Percentiles rank a stretch among this genome's conserved stretches.
Evolutionary conservation across 495 filamentous ascomycete genomes (phyloP).

Genomic region (Apodospora peruviana): DNA sequence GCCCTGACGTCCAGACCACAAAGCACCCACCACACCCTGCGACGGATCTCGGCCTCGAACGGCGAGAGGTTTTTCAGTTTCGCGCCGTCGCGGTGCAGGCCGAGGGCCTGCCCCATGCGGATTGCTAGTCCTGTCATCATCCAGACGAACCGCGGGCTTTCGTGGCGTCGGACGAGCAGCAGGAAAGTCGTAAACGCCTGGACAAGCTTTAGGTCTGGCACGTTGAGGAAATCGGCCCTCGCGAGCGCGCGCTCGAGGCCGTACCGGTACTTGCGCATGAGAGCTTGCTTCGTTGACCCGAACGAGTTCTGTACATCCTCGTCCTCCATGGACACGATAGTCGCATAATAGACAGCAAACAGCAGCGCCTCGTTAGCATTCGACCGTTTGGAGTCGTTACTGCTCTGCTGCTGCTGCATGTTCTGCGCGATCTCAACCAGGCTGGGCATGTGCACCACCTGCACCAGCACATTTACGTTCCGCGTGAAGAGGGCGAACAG

Average conservation of each 20-base stretch:
- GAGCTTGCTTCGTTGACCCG: slow-evolving; percentile 42
- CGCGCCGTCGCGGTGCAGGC: slow-evolving; percentile 43
- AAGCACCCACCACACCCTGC: slow-evolving; percentile 44
- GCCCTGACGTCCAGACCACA: slow-evolving; percentile 33
- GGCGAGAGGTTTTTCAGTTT: slow-evolving; percentile 34
- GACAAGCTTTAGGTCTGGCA: slow-evolving; percentile 33
- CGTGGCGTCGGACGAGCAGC: slow-evolving; percentile 40
- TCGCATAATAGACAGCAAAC: slow-evolving; percentile 57
- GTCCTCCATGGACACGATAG: slow-evolving; percentile 53
- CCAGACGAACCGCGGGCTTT: slow-evolving; percentile 46
- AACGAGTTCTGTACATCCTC: slow-evolving; percentile 49
- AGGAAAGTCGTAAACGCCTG: slow-evolving; percentile 48
- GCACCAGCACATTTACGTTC: slow-evolving; percentile 47
- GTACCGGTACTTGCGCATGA: slow-evolving; percentile 48
- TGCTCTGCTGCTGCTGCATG: slow-evolving; percentile 19
- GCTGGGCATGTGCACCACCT: slow-evolving; percentile 50
- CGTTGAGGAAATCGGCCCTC: slow-evolving; percentile 47
- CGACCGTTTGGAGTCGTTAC: slow-evolving; percentile 25
- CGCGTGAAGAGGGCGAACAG: slow-evolving; percentile 46
- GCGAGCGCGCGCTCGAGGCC: slow-evolving; percentile 51
- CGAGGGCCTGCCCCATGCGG: slow-evolving; percentile 44
- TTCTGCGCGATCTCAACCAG: slow-evolving; percentile 40
- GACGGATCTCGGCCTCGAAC: slow-evolving; percentile 44
- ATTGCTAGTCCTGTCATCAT: slow-evolving; percentile 51
- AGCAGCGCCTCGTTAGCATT: slow-evolving; percentile 51